Evolutionary conservation across 164 flowering plant genomes (phyloP).

Genomic region (Liriodendron chinense): DNA sequence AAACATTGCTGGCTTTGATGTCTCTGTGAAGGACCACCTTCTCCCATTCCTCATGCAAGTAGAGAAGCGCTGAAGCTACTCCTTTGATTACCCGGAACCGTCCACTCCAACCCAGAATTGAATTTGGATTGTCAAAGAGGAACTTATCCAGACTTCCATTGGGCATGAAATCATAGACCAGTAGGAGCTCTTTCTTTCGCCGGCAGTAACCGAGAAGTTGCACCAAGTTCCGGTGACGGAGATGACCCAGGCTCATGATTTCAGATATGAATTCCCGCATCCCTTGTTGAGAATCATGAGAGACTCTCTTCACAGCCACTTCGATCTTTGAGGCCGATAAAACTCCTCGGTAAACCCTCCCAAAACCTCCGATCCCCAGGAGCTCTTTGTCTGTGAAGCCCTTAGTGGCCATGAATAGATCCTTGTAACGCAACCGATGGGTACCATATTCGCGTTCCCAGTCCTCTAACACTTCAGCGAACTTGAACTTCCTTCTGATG

Average conservation of each 20-base stretch:
- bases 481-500: conserved; percentile 14
- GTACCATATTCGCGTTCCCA: conserved; percentile 9
- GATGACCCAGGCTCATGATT: conserved; percentile 16
- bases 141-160: conserved; percentile 19
- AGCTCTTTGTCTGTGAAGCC: conserved; percentile 13
- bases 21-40: conserved; percentile 31
- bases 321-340: conserved; percentile 16
- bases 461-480: conserved; percentile 7
- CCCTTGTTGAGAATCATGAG: conserved; percentile 42
- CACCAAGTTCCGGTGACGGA: conserved; percentile 21
- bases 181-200: conserved; percentile 12
- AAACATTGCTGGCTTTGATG: conserved; percentile 32
- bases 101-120: conserved; percentile 8
- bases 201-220: conserved; percentile 16
- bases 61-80: conserved; percentile 14
- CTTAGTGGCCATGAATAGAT: conserved; percentile 9
- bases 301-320: conserved; percentile 13
- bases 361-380: conserved; percentile 19
- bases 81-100: conserved; percentile 16
- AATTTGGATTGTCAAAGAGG: neutral
- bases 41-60: conserved; percentile 17
- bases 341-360: conserved; percentile 36
- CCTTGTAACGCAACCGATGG: conserved; percentile 15
- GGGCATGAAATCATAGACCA: conserved; percentile 20
- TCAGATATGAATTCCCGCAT: conserved; percentile 36